These are phyloP conservation scores for Clonostachys rhizophaga DNA, from an alignment of 2,329 filamentous ascomycete species.

Conservation along the genomic window DNA sequence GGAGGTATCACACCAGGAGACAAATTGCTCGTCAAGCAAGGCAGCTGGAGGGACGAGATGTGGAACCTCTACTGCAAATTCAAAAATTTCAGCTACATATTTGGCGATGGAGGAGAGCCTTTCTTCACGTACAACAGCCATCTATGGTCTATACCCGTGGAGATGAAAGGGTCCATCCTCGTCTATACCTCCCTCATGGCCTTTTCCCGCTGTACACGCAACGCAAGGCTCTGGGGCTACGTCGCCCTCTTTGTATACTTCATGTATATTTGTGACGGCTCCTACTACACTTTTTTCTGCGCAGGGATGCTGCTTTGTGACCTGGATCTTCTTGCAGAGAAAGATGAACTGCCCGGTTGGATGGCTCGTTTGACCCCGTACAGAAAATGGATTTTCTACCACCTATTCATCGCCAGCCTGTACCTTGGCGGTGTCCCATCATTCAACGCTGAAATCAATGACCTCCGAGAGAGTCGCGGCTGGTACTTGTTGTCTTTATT, in stretches of 20 bases:
- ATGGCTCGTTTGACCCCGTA: conserved; percentile 37
- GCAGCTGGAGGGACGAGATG: conserved; percentile 40
- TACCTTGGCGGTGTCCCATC: conserved; percentile 60
- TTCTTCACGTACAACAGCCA: conserved; percentile 51
- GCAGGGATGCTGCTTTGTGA: conserved; percentile 59
- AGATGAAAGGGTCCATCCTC: conserved; percentile 60
- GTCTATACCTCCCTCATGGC: conserved; percentile 54
- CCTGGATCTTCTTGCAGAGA: conserved; percentile 48
- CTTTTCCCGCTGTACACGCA: conserved; percentile 48
- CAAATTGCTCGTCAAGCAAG: conserved; percentile 30
- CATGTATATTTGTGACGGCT: conserved; percentile 63
- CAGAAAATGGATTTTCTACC: conserved; percentile 46
- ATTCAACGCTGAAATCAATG: conserved; percentile 35
- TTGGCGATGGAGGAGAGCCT: conserved; percentile 49
- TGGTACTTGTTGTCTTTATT: conserved; percentile 58
- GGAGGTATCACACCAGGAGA: conserved; percentile 11
- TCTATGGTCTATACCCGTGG: conserved; percentile 59
- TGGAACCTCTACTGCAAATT: conserved; percentile 47
- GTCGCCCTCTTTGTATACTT: conserved; percentile 56
- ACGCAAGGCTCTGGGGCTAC: conserved; percentile 50
- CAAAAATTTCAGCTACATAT: conserved; percentile 68
- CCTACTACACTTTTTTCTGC: conserved; percentile 55
- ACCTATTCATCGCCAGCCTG: conserved; percentile 44
- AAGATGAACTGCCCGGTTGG: conserved; percentile 43
- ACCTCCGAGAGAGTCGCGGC: conserved; percentile 48